Conservation (phyloP, 176 grass and related monocot species). For the Oryza glaberrima region DNA sequence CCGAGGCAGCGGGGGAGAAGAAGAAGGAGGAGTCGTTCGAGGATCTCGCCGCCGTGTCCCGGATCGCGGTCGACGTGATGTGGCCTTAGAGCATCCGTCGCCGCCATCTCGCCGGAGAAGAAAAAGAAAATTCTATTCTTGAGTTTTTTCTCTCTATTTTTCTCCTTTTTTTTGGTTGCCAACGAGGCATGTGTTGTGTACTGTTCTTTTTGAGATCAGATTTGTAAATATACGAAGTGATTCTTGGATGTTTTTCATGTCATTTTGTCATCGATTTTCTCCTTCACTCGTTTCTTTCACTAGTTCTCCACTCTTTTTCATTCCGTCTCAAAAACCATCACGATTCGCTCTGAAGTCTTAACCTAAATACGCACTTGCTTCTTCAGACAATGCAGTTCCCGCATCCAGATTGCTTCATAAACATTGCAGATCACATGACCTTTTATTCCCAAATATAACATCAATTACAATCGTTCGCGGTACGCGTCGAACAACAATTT, state of each 20-base stretch:
- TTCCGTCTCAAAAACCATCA: neutral
- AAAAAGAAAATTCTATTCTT: neutral
- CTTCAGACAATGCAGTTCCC: neutral
- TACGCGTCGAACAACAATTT: neutral
- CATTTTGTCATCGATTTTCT: too few species aligned
- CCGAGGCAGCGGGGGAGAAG: neutral
- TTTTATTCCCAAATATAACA: neutral
- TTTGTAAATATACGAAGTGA: slow-evolving; percentile 1
- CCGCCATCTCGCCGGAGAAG: neutral
- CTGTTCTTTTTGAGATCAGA: too few species aligned
- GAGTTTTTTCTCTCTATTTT: neutral
- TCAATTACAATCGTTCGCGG: neutral
- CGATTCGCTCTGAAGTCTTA: neutral
- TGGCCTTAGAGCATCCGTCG: slow-evolving; percentile 38
- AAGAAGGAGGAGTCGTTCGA: slow-evolving; percentile 32
- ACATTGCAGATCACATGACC: neutral
- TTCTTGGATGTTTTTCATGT: too few species aligned
- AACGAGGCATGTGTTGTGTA: too few species aligned
- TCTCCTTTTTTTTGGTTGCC: neutral
- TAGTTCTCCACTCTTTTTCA: neutral
- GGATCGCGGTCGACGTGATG: slow-evolving; percentile 50
- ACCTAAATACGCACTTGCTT: neutral
- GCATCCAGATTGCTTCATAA: neutral
- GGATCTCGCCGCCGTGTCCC: slow-evolving; percentile 25
- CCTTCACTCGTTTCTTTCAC: neutral